Evolutionary conservation across 345 rosid genomes (phyloP).

Genomic region (Linum lewisii): DNA sequence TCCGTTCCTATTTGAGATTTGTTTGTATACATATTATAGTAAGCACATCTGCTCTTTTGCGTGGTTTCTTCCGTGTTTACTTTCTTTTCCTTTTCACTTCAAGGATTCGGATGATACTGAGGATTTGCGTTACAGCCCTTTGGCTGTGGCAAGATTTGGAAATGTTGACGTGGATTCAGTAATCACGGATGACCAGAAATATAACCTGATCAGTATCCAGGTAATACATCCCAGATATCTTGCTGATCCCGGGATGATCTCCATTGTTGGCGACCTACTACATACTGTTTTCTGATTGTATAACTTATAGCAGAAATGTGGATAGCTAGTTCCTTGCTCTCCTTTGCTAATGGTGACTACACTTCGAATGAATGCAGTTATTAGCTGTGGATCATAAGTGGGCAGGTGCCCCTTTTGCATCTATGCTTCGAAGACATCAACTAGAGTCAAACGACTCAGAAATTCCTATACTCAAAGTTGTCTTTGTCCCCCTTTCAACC

Average conservation of each 20-base stretch:
- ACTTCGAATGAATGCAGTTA: constrained; percentile 38
- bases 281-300: constrained; percentile 7
- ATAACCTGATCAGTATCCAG: constrained; percentile 57
- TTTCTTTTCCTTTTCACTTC: constrained; percentile 22
- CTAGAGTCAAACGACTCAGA: constrained; percentile 34
- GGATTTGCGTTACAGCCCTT: constrained; percentile 34
- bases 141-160: constrained; percentile 51
- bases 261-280: neutral
- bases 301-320: constrained; percentile 4
- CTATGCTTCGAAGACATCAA: constrained; percentile 79
- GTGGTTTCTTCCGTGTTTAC: constrained; percentile 7
- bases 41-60: neutral
- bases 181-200: constrained; percentile 54
- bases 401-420: constrained; percentile 76
- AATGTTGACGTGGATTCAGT: constrained; percentile 50
- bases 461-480: constrained; percentile 43
- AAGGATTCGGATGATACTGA: constrained; percentile 46
- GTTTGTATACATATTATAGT: neutral
- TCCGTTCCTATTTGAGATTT: neutral
- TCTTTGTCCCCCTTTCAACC: constrained; percentile 46
- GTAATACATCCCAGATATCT: constrained; percentile 26
- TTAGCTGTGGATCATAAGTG: constrained; percentile 64
- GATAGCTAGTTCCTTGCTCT: neutral
- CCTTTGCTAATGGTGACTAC: constrained; percentile 7
- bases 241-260: no score